These are phyloP conservation scores for Claviceps monticola DNA, from an alignment of 2,329 filamentous ascomycete genomes.

Conservation along the genomic window DNA sequence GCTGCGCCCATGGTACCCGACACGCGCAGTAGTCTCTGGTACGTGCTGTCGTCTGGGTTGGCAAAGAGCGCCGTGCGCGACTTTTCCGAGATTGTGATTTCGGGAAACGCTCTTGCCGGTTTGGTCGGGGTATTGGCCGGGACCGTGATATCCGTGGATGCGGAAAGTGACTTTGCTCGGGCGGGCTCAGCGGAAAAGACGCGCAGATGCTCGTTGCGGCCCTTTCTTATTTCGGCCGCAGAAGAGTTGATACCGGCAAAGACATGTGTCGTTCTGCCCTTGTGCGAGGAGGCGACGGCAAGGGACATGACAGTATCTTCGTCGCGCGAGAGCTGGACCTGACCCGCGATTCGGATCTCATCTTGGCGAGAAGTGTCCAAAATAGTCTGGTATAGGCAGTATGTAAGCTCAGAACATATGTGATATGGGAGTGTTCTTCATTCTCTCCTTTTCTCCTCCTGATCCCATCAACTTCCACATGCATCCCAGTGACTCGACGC, in stretches of 20 bases:
- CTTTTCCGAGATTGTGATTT: conserved; percentile 33
- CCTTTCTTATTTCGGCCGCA: conserved; percentile 53
- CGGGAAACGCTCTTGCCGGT: conserved; percentile 8
- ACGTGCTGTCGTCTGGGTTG: conserved; percentile 34
- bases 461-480: background rate
- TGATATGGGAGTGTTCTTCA: too few species aligned
- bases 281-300: conserved; percentile 52
- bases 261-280: conserved; percentile 36
- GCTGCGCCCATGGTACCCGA: conserved; percentile 59
- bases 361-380: conserved; percentile 55
- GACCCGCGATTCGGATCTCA: conserved; percentile 49
- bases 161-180: conserved; percentile 16
- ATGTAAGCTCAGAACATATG: background rate
- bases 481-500: background rate
- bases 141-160: conserved; percentile 8
- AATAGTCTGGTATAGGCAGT: conserved; percentile 38
- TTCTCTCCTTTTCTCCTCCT: background rate
- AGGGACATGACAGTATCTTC: conserved; percentile 85
- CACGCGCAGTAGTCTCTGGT: conserved; percentile 46
- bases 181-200: conserved; percentile 48
- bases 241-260: conserved; percentile 80
- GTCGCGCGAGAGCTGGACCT: conserved; percentile 65
- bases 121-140: conserved; percentile 8
- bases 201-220: conserved; percentile 74
- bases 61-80: conserved; percentile 40